These are phyloP conservation scores for Scheffersomyces segobiensis DNA, from an alignment of 1,139 yeast species.

Conservation along the genomic window DNA sequence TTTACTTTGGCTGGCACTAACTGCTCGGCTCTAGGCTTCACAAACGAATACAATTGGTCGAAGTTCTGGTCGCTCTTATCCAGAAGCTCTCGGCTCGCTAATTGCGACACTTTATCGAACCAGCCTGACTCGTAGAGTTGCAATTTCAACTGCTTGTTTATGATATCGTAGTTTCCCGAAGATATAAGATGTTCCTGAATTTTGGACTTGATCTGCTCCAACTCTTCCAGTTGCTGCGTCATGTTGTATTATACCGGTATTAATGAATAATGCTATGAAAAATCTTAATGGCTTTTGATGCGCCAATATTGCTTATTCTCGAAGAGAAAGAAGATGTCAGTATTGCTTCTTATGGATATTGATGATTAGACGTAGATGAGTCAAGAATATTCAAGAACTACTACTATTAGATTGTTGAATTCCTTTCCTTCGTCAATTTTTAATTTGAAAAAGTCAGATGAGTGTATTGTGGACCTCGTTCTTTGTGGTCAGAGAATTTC, in stretches of 20 bases:
- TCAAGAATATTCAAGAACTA: background rate
- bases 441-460: background rate
- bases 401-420: background rate
- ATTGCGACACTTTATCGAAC: slow-evolving; percentile 70
- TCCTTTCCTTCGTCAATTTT: background rate
- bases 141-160: slow-evolving; percentile 60
- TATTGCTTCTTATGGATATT: background rate
- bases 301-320: background rate
- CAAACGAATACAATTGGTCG: slow-evolving; percentile 48
- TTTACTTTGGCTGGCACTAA: slow-evolving; percentile 70
- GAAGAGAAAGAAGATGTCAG: too few relatives aligned
- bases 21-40: slow-evolving; percentile 68
- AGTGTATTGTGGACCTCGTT: background rate
- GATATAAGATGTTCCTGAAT: slow-evolving; percentile 71
- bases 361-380: background rate
- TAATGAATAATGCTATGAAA: background rate
- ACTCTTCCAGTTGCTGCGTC: slow-evolving; percentile 40
- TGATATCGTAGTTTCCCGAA: slow-evolving; percentile 77
- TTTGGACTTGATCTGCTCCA: slow-evolving; percentile 57
- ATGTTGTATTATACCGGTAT: slow-evolving; percentile 9
- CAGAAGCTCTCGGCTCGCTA: slow-evolving; percentile 48
- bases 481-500: background rate
- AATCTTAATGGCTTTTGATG: background rate
- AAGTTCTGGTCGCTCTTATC: slow-evolving; percentile 42
- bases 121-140: slow-evolving; percentile 79